Percentiles rank a stretch among this genome's conserved stretches.
phyloP scores from a whole-genome alignment of 768 basidiomycete species.

The Podaxis mareebaensis region DNA sequence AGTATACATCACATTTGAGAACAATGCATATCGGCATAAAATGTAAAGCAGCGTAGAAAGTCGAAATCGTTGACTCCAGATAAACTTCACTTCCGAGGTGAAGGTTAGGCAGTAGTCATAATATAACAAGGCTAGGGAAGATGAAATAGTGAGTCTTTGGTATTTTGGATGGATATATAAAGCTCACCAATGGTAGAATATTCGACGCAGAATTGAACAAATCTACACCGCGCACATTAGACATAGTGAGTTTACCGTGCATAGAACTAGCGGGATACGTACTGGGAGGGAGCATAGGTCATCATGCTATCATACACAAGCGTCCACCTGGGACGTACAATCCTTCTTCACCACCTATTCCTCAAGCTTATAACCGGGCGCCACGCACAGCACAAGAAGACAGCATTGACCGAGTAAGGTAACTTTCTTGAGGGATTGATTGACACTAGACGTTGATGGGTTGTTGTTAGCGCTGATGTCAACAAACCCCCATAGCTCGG shows the following conservation, averaged over 20 bases:
- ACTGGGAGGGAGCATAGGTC: not conserved
- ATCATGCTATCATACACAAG: not conserved
- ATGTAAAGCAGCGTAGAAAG: conserved; percentile 1
- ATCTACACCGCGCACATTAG: not conserved
- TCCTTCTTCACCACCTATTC: not conserved
- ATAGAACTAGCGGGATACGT: not conserved
- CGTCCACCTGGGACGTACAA: not conserved
- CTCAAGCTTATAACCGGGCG: not conserved
- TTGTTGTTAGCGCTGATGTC: not conserved
- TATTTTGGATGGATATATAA: not conserved
- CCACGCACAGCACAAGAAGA: not conserved
- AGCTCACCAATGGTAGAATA: conserved; percentile 3
- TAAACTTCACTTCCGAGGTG: not conserved
- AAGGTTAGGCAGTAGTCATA: conserved; percentile 7
- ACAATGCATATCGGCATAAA: conserved; percentile 5
- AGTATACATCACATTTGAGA: conserved; percentile 3
- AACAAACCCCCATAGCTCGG: not conserved
- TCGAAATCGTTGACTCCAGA: conserved; percentile 7
- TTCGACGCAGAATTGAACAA: conserved; percentile 10
- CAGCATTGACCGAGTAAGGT: not conserved
- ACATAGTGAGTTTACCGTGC: not conserved
- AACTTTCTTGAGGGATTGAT: not conserved
- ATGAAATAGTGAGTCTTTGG: not conserved
- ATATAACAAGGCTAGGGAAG: not conserved
- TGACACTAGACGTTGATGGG: not conserved